Percentiles rank a stretch among this genome's conserved stretches.
Conservation (phyloP, 2,329 filamentous ascomycete genomes). For the Basipetospora chlamydospora region DNA sequence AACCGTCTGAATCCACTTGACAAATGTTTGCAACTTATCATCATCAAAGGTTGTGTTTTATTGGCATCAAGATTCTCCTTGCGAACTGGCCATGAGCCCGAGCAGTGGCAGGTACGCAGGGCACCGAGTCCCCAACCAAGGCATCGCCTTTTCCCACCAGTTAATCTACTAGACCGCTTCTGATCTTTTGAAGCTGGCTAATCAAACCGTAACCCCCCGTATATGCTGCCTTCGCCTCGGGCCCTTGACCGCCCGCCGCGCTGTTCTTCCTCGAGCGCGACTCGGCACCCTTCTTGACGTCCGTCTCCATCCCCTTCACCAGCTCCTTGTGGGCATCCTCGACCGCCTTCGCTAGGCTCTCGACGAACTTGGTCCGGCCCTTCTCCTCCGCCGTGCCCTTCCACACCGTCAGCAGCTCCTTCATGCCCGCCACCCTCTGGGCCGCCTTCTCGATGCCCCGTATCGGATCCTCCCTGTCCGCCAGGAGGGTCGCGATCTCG, state of each 20-base stretch:
- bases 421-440: constrained; percentile 60
- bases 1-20: too few species aligned
- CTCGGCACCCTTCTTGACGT: constrained; percentile 19
- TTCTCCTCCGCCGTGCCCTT: constrained; percentile 93
- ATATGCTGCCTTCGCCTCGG: constrained; percentile 27
- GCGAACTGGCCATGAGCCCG: too few species aligned
- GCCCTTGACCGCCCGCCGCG: constrained; percentile 6
- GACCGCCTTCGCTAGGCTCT: constrained; percentile 64
- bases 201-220: constrained; percentile 44
- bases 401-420: constrained; percentile 69
- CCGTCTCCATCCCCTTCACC: constrained; percentile 35
- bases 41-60: too few species aligned
- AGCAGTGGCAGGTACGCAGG: too few species aligned
- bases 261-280: constrained; percentile 20
- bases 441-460: constrained; percentile 61
- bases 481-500: constrained; percentile 57
- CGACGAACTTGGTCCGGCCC: constrained; percentile 66
- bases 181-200: constrained; percentile 46
- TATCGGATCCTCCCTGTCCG: constrained; percentile 39
- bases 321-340: constrained; percentile 54
- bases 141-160: too few species aligned
- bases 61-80: too few species aligned
- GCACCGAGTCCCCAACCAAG: too few species aligned
- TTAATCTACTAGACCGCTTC: constrained; percentile 32
- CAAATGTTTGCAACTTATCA: too few species aligned